Evolutionary conservation across 169 alveolate species (phyloP), one percentile per base, ranked within the genome.

Genomic region (Plasmodium reichenowi): DNA sequence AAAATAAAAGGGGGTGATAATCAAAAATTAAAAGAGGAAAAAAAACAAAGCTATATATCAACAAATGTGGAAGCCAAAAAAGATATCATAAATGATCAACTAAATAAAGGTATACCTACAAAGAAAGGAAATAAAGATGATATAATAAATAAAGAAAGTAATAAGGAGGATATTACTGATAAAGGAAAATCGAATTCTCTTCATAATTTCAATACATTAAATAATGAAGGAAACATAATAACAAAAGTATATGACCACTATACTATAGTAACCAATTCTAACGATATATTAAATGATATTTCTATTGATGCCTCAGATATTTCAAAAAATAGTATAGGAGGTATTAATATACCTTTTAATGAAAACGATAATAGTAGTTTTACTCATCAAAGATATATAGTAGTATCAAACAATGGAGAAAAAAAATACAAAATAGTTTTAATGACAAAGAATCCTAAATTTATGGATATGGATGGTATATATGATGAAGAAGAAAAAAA

Each of bases 371-470:
- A 43, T 54, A n/a, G 62, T 24, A 4, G 17, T n/a, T 83, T 54
- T 63, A 83, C 86, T 12, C 91, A 83, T 3, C 83, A 83, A n/a
- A 67, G 91, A 45, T 62, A 67, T 50, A 83, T 83, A 70, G 73
- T 70, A 22, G 4, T 83, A 6, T 54, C 17, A 10, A 83, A 83
- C 64, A 68, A 58, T n/a, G 91, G 91, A 58, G 60, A 83, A 17
- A 67, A 58, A 68, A 56, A 58, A 83, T 83, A 83, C 26, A 67
- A 52, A 48, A n/a, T 83, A 9, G 83, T 71, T 43, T 26, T 83
- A 32, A 83, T 83, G 72, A 83, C 91, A 59, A 83, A 83, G 15
- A 56, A 83, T 70, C 86, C 85, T 0, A 83, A 83, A 32, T 83
- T 83, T 58, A 38, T 24, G 2, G 66, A 68, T 48, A 9, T 32